Evolutionary conservation across 208 protist species (phyloP), one percentile per base, ranked within the genome.

Genomic region (Ichthyophonus hoferi): DNA sequence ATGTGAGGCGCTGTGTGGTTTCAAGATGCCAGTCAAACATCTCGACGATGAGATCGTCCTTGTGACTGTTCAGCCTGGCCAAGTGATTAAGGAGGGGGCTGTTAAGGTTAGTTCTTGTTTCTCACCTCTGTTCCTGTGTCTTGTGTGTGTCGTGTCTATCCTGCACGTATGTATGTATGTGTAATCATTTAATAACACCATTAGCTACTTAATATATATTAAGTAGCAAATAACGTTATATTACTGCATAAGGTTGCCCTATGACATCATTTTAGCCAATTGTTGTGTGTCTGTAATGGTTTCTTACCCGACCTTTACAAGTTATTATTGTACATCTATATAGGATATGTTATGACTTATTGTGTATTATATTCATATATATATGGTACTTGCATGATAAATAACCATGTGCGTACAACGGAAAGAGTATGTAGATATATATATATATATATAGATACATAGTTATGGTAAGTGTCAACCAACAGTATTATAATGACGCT

Each of bases 1-100:
- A 38, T 88, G 94, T 1, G 97, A 99, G 90, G 97, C 97, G 40
- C 94, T 99, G 85, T 94, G 96, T 42, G 97, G 97, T 0, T 91
- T 94, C 42, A 31, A 85, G 34, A 77, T 90, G 35, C 58, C 83
- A 42, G 58, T 95, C 76, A 87, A n/a, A 35, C 92, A 93, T 35
- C 83, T 95, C 3, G 93, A 95, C 79, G 88, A 87, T 79, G 76
- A 87, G 40, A 40, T 79, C 58, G 42, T 90, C 3, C 34, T 82
- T 24, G 58, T 89, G 39, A 90, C 1, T 7, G 33, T 31, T 34
- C 38, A 39, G 31, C 86, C 91, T 34, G 91, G 88, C 24, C 39
- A 90, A 81, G 88, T 92, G 2, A 86, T 92, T 34, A 42, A 84
- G 39, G 76, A 79, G 12, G 88, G 79, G 35, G 43, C n/a, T 24